Percentiles rank a stretch among this genome's conserved stretches.
Conservation (phyloP, 495 filamentous ascomycete species). For the Hyphodiscus hymeniophilus region DNA sequence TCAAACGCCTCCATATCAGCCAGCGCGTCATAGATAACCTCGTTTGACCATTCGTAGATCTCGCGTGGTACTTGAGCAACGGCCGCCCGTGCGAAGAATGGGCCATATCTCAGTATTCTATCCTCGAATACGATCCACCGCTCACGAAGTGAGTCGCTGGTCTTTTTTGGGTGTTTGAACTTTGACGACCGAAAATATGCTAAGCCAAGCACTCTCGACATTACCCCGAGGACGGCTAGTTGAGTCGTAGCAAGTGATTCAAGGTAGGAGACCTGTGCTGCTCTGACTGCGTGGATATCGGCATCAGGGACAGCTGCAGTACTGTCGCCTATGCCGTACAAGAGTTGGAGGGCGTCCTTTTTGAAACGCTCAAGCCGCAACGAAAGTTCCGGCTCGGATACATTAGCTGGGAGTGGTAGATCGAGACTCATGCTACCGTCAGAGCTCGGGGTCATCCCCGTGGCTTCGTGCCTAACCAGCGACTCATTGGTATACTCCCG, state of each 20-base stretch:
- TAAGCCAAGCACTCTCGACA: constrained; percentile 18
- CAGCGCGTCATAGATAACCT: constrained; percentile 9
- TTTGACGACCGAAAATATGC: constrained; percentile 2
- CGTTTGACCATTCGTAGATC: constrained; percentile 3
- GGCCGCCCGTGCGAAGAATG: constrained; percentile 20
- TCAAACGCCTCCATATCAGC: constrained; percentile 22
- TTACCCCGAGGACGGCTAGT: constrained; percentile 12
- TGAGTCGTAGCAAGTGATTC: constrained; percentile 2
- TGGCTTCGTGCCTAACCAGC: constrained; percentile 12
- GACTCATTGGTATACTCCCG: constrained; percentile 8
- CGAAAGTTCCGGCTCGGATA: constrained; percentile 7
- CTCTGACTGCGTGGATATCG: neutral
- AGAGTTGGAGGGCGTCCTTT: constrained; percentile 5
- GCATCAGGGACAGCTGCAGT: constrained; percentile 1
- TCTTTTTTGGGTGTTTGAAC: neutral
- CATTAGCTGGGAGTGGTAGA: neutral
- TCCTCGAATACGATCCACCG: constrained; percentile 22
- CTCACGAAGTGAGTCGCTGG: constrained; percentile 14
- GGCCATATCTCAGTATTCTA: constrained; percentile 11
- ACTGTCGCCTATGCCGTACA: constrained; percentile 15
- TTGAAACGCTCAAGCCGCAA: constrained; percentile 5
- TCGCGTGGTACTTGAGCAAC: constrained; percentile 3
- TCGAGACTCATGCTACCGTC: neutral
- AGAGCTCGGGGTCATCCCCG: constrained; percentile 1
- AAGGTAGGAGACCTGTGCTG: constrained; percentile 9